Base-by-base conservation (phyloP, 345 rosid genomes). In the Sisymbrium altissimum region DNA sequence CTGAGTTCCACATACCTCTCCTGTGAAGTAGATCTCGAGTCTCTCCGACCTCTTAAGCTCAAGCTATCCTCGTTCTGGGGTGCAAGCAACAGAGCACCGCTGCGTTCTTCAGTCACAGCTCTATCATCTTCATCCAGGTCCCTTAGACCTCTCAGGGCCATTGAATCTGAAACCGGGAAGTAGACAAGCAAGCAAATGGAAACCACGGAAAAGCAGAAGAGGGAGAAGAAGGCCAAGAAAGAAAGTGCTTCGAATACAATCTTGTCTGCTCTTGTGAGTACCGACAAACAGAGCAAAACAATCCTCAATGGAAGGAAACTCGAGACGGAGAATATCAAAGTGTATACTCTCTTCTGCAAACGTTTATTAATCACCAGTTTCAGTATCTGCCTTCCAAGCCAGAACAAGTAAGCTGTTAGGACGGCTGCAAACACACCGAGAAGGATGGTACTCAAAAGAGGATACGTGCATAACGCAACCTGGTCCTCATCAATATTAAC, bases 301-400 rank as follows among this genome's bases (percentile, higher is more conserved):
- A 95, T 86, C 85, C 99, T 84, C 65, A 92, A 79, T 0, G 96
- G 91, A 68, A 95, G 88, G 84, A 92, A 92, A 81, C 88, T 83
- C 12, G 88, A 85, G 74, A 92, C 94, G 0, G 98, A 87, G 79
- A 95, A 66, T 78, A 95, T 82, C 79, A 95, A 81, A 59, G 86
- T 83, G 78, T 90, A 87, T 21, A 95, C 92, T 83, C 99, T 90
- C 85, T 72, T 90, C 86, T 87, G 91, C 81, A 95, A 70, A 74
- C 97, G 91, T 87, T 86, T 92, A 66, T 95, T 95, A 75, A 95
- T 90, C 41, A 95, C 99, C 81, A 92, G 72, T 72, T 84, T 86
- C 82, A 92, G 74, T 76, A 95, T 89, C 79, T 77, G 92, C 75
- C 96, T 83, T 64, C 99, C 99, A 57, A 92, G 87, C 94, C 94